Percentiles rank a stretch among this genome's conserved stretches.
phyloP scores from a whole-genome alignment of 2,329 filamentous ascomycete genomes.

The Lachnellula willkommii region DNA sequence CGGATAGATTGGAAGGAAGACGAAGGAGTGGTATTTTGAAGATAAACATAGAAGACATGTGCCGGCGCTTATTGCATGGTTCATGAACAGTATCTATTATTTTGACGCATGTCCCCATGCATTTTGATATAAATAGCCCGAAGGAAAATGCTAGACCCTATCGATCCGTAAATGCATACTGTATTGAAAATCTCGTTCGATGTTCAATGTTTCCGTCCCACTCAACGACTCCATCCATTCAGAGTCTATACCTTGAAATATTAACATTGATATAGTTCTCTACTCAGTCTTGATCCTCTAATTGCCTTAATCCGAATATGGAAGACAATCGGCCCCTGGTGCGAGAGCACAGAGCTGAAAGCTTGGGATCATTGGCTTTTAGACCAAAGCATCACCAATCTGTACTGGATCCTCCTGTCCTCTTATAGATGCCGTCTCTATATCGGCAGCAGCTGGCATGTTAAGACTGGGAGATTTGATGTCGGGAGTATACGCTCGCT shows the following conservation, averaged over 20 bases:
- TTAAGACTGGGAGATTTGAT: conserved; percentile 4
- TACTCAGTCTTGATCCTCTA: too few species aligned
- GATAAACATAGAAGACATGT: not conserved
- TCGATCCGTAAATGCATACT: too few species aligned
- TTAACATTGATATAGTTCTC: too few species aligned
- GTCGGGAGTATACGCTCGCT: conserved; percentile 3
- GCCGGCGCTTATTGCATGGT: not conserved
- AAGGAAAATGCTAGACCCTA: too few species aligned
- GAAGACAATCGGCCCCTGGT: not conserved
- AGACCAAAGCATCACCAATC: conserved; percentile 5
- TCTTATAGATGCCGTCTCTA: conserved; percentile 7
- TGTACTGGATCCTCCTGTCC: conserved; percentile 6
- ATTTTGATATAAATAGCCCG: too few species aligned
- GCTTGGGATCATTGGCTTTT: not conserved
- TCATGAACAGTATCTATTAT: too few species aligned
- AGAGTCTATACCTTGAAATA: too few species aligned
- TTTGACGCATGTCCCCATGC: too few species aligned
- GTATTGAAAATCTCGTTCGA: too few species aligned
- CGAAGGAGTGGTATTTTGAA: not conserved
- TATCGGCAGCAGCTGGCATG: not conserved
- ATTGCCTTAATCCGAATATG: too few species aligned
- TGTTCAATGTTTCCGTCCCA: too few species aligned
- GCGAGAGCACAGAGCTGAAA: not conserved
- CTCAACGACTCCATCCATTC: too few species aligned
- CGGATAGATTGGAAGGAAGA: conserved; percentile 37